phyloP scores from a whole-genome alignment of 257 asterid species.

The Capsicum rhomboideum region DNA sequence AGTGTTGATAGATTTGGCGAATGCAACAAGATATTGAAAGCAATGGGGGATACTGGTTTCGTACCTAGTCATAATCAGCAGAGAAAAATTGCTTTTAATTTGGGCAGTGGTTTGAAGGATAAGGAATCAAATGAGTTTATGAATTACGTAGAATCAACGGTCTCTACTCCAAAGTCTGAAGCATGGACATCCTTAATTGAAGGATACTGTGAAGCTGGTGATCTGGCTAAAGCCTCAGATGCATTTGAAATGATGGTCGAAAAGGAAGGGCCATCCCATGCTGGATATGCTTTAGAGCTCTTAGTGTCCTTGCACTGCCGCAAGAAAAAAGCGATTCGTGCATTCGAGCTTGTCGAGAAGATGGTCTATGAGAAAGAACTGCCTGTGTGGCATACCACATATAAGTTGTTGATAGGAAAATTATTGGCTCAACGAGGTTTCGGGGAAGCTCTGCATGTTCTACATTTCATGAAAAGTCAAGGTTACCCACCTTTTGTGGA shows the following conservation, averaged over 20 bases:
- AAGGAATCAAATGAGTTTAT: slow-evolving; percentile 36
- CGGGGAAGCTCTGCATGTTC: slow-evolving; percentile 47
- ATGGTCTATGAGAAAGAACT: slow-evolving; percentile 42
- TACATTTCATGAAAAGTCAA: slow-evolving; percentile 63
- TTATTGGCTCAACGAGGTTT: slow-evolving; percentile 43
- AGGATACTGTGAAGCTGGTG: slow-evolving; percentile 51
- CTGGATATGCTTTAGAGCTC: slow-evolving; percentile 38
- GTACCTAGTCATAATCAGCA: slow-evolving; percentile 28
- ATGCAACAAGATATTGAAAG: slow-evolving; percentile 44
- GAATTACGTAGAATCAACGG: slow-evolving; percentile 22
- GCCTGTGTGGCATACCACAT: slow-evolving; percentile 45
- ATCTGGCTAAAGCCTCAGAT: slow-evolving; percentile 50
- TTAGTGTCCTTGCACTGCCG: slow-evolving; percentile 44
- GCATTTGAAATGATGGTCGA: slow-evolving; percentile 41
- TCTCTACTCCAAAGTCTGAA: slow-evolving; percentile 11
- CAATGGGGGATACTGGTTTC: slow-evolving; percentile 52
- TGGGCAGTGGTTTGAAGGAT: slow-evolving; percentile 35
- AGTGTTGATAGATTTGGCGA: slow-evolving; percentile 66
- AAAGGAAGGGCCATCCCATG: slow-evolving; percentile 34
- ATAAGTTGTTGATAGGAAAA: slow-evolving; percentile 46
- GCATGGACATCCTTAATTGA: slow-evolving; percentile 54
- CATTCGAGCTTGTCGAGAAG: slow-evolving; percentile 39
- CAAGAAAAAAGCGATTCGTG: slow-evolving; percentile 41
- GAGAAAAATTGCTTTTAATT: slow-evolving; percentile 49
- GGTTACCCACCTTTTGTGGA: slow-evolving; percentile 55